phyloP scores from a whole-genome alignment of 352 stramenopile genomes.

The Thalassiosira exigua region DNA sequence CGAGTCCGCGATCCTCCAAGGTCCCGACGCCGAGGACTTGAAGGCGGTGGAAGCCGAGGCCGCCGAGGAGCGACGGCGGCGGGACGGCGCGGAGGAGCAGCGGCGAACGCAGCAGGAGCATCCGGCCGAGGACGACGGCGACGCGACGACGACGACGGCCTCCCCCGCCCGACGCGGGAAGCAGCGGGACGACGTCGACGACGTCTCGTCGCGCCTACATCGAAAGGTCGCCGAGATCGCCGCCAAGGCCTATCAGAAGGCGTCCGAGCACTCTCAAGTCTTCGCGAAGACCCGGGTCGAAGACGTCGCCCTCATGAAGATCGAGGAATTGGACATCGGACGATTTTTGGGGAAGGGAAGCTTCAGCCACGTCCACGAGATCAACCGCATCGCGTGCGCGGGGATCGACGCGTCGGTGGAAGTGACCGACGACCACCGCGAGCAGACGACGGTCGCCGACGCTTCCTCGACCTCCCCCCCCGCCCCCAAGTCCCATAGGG shows the following conservation, averaged over 20 bases:
- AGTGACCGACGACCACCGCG: background rate
- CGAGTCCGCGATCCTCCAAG: background rate
- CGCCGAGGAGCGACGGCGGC: too few species aligned
- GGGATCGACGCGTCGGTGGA: background rate
- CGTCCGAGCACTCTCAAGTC: slow-evolving; percentile 29
- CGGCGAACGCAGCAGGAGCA: background rate
- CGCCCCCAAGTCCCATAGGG: background rate
- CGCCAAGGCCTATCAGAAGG: slow-evolving; percentile 29
- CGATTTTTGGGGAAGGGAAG: slow-evolving; percentile 63
- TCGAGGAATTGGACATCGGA: slow-evolving; percentile 62
- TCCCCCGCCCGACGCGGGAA: too few species aligned
- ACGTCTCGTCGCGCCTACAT: slow-evolving; percentile 20
- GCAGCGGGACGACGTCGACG: too few species aligned
- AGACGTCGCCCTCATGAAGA: slow-evolving; percentile 59
- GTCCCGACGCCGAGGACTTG: background rate
- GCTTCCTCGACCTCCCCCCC: background rate
- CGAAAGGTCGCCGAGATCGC: slow-evolving; percentile 34
- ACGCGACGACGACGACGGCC: too few species aligned
- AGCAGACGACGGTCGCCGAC: background rate
- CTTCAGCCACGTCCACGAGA: slow-evolving; percentile 77
- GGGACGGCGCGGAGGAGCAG: too few species aligned
- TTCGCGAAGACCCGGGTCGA: slow-evolving; percentile 22
- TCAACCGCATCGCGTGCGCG: slow-evolving; percentile 31
- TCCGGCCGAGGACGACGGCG: background rate
- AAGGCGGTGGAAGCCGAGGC: background rate